These are phyloP conservation scores for Populus deltoides DNA, from an alignment of 345 rosid species.

Conservation along the genomic window DNA sequence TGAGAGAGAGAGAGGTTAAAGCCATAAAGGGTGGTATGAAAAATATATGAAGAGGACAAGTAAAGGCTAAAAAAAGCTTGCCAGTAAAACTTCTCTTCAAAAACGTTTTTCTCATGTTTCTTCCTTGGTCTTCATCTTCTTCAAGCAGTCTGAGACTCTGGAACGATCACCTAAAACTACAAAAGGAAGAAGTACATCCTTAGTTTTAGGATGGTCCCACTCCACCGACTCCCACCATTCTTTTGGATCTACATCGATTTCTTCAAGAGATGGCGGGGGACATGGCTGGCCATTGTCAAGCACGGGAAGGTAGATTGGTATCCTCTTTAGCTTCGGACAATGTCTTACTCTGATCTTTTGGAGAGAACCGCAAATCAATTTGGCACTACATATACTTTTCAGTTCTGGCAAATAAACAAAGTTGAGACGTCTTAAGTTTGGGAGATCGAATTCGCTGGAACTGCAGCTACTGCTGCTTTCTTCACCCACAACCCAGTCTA, in stretches of 20 bases:
- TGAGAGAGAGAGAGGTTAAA: too few species aligned
- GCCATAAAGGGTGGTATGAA: background rate
- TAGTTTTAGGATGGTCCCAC: background rate
- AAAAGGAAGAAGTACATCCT: background rate
- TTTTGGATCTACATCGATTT: background rate
- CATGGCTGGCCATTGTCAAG: background rate
- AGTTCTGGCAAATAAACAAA: background rate
- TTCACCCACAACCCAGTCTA: background rate
- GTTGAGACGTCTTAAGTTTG: background rate
- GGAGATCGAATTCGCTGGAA: background rate
- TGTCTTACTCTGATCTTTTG: background rate
- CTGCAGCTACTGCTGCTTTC: background rate
- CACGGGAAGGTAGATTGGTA: background rate
- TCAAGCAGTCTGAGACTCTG: background rate
- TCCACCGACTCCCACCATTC: conserved; percentile 1
- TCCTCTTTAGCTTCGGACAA: conserved; percentile 21
- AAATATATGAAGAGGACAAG: too few species aligned
- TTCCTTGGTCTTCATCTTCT: background rate
- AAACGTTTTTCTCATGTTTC: background rate
- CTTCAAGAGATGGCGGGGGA: background rate
- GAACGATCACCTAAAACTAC: background rate
- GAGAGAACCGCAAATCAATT: conserved; percentile 9
- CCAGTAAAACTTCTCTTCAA: background rate
- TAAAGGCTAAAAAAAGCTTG: background rate
- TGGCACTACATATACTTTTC: conserved; percentile 5